Conservation (phyloP, 225 moss, liverwort and hornwort species). For the Ulota crispa region DNA sequence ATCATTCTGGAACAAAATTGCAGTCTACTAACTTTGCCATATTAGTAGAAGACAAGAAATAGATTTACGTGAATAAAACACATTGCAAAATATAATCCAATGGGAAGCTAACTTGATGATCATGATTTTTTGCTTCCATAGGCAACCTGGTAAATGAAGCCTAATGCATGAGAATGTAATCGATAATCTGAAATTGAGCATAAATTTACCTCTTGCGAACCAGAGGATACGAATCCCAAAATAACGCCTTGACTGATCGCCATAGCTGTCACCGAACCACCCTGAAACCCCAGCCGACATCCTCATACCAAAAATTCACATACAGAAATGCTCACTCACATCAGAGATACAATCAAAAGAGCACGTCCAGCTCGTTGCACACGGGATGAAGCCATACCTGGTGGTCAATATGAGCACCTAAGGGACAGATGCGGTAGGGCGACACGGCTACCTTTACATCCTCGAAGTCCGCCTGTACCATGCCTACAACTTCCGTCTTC, state of each 20-base stretch:
- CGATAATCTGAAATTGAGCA: not conserved
- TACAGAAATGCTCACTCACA: not conserved
- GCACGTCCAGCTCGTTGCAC: not conserved
- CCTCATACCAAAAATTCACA: not conserved
- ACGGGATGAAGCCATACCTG: constrained; percentile 50
- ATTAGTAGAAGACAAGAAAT: not conserved
- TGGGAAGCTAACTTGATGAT: not conserved
- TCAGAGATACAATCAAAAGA: not conserved
- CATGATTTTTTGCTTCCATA: not conserved
- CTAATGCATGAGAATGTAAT: constrained; percentile 7
- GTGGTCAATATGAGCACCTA: constrained; percentile 97
- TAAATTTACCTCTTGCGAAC: constrained; percentile 50
- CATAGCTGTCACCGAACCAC: constrained; percentile 97
- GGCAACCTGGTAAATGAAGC: constrained; percentile 4
- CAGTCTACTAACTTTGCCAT: not conserved
- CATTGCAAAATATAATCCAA: not conserved
- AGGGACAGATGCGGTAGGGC: constrained; percentile 93
- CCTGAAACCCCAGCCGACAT: constrained; percentile 47
- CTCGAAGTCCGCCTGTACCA: constrained; percentile 36
- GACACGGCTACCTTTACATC: constrained; percentile 70
- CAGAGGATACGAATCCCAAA: constrained; percentile 73
- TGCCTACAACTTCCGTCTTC: constrained; percentile 51
- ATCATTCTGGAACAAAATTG: not conserved
- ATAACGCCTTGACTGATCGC: constrained; percentile 84
- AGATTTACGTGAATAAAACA: not conserved